phyloP scores from a whole-genome alignment of 1,284 basidiomycete species.

The Marasmius fiardii region DNA sequence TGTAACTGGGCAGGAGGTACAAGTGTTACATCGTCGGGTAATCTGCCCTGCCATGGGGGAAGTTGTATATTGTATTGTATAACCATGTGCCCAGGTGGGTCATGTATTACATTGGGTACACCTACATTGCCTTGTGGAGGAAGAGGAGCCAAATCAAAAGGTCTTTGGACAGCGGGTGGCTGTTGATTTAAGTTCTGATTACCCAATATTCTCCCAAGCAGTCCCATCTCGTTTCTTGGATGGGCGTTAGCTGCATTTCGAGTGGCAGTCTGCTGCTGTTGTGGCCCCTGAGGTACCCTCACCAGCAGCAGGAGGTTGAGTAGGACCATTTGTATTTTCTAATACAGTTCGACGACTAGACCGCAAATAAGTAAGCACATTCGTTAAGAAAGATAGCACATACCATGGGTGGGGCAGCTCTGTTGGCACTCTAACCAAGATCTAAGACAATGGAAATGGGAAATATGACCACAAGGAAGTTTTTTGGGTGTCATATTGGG shows the following conservation, averaged over 20 bases:
- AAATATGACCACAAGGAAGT: too few species aligned
- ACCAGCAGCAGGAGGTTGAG: constrained; percentile 30
- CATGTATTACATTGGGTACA: constrained; percentile 17
- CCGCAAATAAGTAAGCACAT: constrained; percentile 3
- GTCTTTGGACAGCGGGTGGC: constrained; percentile 21
- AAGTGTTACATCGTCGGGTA: constrained; percentile 23
- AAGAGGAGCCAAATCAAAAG: too few species aligned
- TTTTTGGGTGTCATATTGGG: too few species aligned
- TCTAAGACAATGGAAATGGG: too few species aligned
- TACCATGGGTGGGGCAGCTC: too few species aligned
- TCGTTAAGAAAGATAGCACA: too few species aligned
- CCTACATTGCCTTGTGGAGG: constrained; percentile 17
- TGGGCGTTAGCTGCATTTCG: constrained; percentile 2
- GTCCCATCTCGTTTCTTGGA: too few species aligned
- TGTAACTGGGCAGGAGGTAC: too few species aligned
- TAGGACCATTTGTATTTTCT: constrained; percentile 38
- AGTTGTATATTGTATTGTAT: constrained; percentile 55
- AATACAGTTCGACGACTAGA: constrained; percentile 87
- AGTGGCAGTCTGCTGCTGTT: constrained; percentile 3
- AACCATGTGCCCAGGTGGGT: constrained; percentile 34
- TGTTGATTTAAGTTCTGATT: constrained; percentile 13
- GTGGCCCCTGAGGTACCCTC: constrained; percentile 33
- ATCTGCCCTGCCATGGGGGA: constrained; percentile 26
- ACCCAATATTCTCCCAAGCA: neutral
- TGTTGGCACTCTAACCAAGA: too few species aligned